A percentile compares a stretch with the other conserved stretches of the same genome.
These are phyloP conservation scores for Picea abies DNA, from an alignment of 83 land plant genomes.

Conservation along the genomic window DNA sequence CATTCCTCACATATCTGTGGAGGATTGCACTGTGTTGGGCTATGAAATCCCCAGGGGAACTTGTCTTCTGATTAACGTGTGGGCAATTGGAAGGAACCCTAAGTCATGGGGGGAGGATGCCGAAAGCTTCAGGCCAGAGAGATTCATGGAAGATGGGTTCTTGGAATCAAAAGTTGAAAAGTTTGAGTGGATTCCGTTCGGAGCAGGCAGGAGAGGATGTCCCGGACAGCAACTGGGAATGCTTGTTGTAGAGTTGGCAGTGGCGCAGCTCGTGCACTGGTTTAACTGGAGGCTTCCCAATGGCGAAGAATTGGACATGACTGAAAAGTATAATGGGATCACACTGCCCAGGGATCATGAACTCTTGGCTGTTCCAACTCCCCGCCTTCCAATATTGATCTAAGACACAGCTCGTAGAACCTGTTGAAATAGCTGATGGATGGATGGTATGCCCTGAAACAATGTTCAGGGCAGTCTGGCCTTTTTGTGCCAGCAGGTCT, in stretches of 20 bases:
- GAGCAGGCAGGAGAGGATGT: background rate
- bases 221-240: background rate
- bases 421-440: too few relatives aligned
- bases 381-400: too few relatives aligned
- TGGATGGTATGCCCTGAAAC: too few relatives aligned
- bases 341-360: background rate
- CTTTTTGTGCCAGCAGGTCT: too few relatives aligned
- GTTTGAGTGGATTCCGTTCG: background rate
- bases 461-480: too few relatives aligned
- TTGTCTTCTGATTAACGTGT: background rate
- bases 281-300: background rate
- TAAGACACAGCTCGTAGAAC: too few relatives aligned
- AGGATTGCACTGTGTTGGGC: background rate
- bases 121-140: conserved; percentile 15
- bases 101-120: conserved; percentile 23
- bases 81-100: conserved; percentile 25
- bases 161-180: too few relatives aligned
- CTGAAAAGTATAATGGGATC: background rate
- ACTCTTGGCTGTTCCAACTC: background rate
- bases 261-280: background rate
- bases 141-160: conserved; percentile 4
- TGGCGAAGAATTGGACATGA: background rate
- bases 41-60: conserved; percentile 9
- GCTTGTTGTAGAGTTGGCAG: background rate
- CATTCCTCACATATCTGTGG: too few relatives aligned